These are phyloP conservation scores for Alternaria atra DNA, from an alignment of 2,329 filamentous ascomycete genomes.

Conservation along the genomic window DNA sequence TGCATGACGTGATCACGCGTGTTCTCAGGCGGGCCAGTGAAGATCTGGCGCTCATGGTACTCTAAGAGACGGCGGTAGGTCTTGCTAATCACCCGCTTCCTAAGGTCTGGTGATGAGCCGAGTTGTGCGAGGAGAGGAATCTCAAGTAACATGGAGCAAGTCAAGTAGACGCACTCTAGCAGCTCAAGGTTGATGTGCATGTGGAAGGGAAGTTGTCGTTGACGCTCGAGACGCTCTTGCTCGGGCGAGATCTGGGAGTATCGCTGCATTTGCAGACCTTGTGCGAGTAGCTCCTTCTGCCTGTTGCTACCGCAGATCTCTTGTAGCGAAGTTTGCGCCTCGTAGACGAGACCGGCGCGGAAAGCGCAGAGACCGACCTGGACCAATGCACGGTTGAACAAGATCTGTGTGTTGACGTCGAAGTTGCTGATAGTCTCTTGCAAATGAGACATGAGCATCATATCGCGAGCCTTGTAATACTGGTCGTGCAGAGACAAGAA, in stretches of 20 bases:
- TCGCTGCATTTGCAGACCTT: constrained; percentile 97
- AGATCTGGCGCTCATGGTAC: constrained; percentile 99
- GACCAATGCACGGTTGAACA: constrained; percentile 97
- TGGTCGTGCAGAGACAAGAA: constrained; percentile 97
- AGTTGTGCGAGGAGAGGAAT: constrained; percentile 97
- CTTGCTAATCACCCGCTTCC: constrained; percentile 98
- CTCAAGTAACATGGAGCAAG: constrained; percentile 98
- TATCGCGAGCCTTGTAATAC: constrained; percentile 96
- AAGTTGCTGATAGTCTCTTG: constrained; percentile 98
- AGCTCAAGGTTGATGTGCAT: constrained; percentile 99
- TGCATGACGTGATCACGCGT: constrained; percentile 99
- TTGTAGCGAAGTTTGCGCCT: constrained; percentile 95
- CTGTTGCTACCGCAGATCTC: constrained; percentile 98
- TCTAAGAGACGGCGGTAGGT: constrained; percentile 99
- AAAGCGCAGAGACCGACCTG: constrained; percentile 98
- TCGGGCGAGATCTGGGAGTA: constrained; percentile 96
- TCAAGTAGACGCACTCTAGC: constrained; percentile 97
- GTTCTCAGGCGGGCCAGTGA: constrained; percentile 98
- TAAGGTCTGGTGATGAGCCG: constrained; percentile 94
- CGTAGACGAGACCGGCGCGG: constrained; percentile 94
- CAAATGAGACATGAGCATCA: constrained; percentile 99
- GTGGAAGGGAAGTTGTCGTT: constrained; percentile 98
- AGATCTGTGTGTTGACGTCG: constrained; percentile 95
- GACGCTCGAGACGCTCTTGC: constrained; percentile 95
- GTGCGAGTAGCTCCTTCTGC: constrained; percentile 96